Base-by-base conservation (phyloP, 148 eudicot species). In the Rhododendron molle region DNA sequence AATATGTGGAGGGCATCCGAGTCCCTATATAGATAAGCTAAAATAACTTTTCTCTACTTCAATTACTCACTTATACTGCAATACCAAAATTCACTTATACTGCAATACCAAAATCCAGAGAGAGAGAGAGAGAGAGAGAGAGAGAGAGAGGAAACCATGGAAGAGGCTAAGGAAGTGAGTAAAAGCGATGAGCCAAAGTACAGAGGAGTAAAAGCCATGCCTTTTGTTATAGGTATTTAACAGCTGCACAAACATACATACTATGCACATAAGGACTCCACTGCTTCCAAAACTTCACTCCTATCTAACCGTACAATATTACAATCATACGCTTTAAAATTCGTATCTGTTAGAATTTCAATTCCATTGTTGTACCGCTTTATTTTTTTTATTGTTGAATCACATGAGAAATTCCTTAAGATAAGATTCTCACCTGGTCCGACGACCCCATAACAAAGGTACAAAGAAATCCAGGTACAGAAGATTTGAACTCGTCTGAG, bases 111-210 rank as follows among this genome's bases (percentile, higher is more conserved):
- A 18, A 40, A 46, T 46, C 49, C 49, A 54, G 23, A 54, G 60
- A 54, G 60, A 54, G 60, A 50, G 54, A 50, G 54, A 49, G 54
- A 49, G 54, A 49, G n/a, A n/a, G n/a, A n/a, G n/a, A n/a, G n/a
- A 49, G 18, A 52, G 74, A 28, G 34, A 28, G 74, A 30, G 76
- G 38, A 14, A 71, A 30, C 2, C 38, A 71, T 71, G 76, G 76
- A 71, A 71, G 76, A 71, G 76, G 38, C 38, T 14, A 15, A 30
- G 9, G 76, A 71, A 71, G 40, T 14, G 40, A 71, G 15, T 12
- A 28, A 30, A 71, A 71, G 76, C 20, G 76, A 71, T 71, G 76
- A 71, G 76, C 76, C 76, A 30, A 71, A 71, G 76, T 71, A 71
- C 40, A 32, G 76, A 71, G 76, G 76, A 71, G 76, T 71, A 32